Evolutionary conservation across 805 yeast species (phyloP).

Genomic region (Candida glaebosa): DNA sequence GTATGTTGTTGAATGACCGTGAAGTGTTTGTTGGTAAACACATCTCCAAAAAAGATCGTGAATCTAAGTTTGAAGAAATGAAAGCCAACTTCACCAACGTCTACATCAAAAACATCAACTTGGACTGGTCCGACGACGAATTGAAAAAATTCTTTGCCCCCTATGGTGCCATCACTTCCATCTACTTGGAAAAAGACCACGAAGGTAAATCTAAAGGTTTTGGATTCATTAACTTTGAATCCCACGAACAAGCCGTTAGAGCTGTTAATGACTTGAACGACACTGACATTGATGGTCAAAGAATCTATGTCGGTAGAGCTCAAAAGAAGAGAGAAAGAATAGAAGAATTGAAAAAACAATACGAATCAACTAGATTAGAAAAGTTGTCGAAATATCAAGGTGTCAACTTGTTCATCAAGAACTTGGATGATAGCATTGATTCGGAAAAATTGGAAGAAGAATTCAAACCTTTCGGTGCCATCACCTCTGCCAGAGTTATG

Average conservation of each 20-base stretch:
- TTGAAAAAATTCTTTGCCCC: conserved; percentile 68
- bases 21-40: conserved; percentile 96
- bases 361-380: conserved; percentile 89
- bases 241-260: conserved; percentile 82
- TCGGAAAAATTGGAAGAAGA: conserved; percentile 90
- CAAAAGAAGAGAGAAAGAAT: conserved; percentile 98
- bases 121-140: conserved; percentile 66
- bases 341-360: conserved; percentile 92
- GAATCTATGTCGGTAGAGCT: conserved; percentile 94
- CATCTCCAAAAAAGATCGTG: conserved; percentile 89
- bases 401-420: conserved; percentile 93
- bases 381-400: conserved; percentile 94
- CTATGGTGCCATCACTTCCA: conserved; percentile 80
- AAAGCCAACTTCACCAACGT: conserved; percentile 94
- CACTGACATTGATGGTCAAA: conserved; percentile 78
- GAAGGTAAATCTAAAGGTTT: conserved; percentile 93
- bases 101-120: conserved; percentile 84
- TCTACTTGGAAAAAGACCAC: conserved; percentile 71
- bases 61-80: conserved; percentile 84
- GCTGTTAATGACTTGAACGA: conserved; percentile 93
- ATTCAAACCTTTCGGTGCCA: conserved; percentile 88
- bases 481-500: conserved; percentile 96
- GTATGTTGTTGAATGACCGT: conserved; percentile 95
- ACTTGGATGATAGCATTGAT: conserved; percentile 89
- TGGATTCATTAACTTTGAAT: conserved; percentile 89